phyloP scores from a whole-genome alignment of 2,329 filamentous ascomycete genomes.

The Hypoxylon sp. region DNA sequence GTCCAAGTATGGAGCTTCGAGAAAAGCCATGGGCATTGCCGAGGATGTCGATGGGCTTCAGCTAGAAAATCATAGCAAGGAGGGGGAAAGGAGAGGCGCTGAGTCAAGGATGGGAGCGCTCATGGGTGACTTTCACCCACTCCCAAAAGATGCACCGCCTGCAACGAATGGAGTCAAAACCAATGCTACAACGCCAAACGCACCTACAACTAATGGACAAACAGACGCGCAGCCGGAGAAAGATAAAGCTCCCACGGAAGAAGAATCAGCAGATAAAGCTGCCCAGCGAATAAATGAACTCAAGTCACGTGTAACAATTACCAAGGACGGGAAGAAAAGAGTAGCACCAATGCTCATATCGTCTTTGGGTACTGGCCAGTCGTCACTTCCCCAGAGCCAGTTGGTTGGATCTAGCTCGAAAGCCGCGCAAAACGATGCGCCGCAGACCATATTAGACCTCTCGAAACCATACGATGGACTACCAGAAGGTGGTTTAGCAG shows the following conservation, averaged over 20 bases:
- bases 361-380: conserved; percentile 87
- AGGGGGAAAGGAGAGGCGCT: conserved; percentile 88
- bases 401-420: conserved; percentile 83
- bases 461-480: conserved; percentile 95
- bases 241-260: conserved; percentile 56
- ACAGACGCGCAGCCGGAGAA: conserved; percentile 56
- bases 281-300: conserved; percentile 72
- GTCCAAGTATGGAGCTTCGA: conserved; percentile 90
- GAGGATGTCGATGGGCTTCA: conserved; percentile 92
- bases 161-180: conserved; percentile 68
- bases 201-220: conserved; percentile 56
- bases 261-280: conserved; percentile 68
- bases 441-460: conserved; percentile 87
- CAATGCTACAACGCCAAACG: conserved; percentile 56
- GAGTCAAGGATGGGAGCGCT: conserved; percentile 98
- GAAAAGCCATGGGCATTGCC: conserved; percentile 89
- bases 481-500: conserved; percentile 87
- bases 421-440: conserved; percentile 76
- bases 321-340: conserved; percentile 96
- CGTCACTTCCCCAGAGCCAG: conserved; percentile 89
- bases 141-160: conserved; percentile 65
- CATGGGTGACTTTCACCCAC: conserved; percentile 84
- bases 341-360: conserved; percentile 94
- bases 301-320: conserved; percentile 93
- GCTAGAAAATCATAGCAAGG: conserved; percentile 92